These are phyloP conservation scores for Globisporangium acanthophoron DNA, from an alignment of 352 stramenopile genomes.

Conservation along the genomic window DNA sequence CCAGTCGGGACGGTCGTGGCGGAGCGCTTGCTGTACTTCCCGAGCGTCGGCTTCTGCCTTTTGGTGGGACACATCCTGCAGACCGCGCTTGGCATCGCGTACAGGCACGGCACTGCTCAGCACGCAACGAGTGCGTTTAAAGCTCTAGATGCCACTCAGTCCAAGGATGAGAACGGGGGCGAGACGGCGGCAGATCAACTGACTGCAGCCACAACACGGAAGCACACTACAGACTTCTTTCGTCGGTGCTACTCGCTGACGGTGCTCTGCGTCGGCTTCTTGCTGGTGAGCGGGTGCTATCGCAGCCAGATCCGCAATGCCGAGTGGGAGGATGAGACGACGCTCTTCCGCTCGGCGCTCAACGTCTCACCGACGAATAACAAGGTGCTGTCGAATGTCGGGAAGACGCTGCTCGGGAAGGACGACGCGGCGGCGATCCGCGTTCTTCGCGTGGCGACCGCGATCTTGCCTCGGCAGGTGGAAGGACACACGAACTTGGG, in stretches of 20 bases:
- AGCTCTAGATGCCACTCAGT: not conserved
- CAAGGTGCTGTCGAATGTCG: conserved; percentile 74
- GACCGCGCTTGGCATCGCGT: conserved; percentile 16
- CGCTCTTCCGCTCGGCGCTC: conserved; percentile 52
- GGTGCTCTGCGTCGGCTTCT: conserved; percentile 12
- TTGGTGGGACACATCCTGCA: conserved; percentile 40
- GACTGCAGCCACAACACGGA: not conserved
- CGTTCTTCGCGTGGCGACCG: conserved; percentile 29
- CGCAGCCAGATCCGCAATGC: conserved; percentile 48
- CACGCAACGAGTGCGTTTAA: too few species aligned
- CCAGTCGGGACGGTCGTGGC: conserved; percentile 88
- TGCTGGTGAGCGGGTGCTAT: conserved; percentile 29
- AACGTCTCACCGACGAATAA: conserved; percentile 56
- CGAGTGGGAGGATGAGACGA: conserved; percentile 57
- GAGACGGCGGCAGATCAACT: not conserved
- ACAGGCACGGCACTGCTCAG: conserved; percentile 11
- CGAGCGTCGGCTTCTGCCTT: conserved; percentile 81
- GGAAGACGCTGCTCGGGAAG: conserved; percentile 50
- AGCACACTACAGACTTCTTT: not conserved
- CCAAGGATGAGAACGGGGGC: not conserved
- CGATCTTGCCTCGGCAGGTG: conserved; percentile 36
- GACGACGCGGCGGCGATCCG: conserved; percentile 31
- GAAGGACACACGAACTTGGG: conserved; percentile 57
- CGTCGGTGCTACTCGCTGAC: conserved; percentile 9
- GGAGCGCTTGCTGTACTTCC: conserved; percentile 90